Percentiles rank a stretch among this genome's conserved stretches.
These are phyloP conservation scores for Brassica rapa DNA, from an alignment of 345 rosid genomes.

Conservation along the genomic window DNA sequence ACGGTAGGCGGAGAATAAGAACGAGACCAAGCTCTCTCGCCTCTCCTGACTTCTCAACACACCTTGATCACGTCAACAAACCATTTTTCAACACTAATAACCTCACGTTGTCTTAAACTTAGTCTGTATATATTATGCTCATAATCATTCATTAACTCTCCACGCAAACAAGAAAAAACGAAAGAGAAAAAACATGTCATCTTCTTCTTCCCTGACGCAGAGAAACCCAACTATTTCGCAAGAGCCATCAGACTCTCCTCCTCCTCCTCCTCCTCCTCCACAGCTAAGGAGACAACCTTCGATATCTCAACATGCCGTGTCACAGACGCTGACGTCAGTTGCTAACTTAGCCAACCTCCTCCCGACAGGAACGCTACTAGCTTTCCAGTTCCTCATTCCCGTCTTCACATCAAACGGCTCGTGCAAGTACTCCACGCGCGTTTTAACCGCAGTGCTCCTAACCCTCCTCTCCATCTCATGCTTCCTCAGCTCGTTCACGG, in stretches of 20 bases:
- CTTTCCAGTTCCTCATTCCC: conserved; percentile 83
- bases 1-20: conserved; percentile 2
- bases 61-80: conserved; percentile 23
- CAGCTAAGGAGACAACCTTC: conserved; percentile 41
- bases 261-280: conserved; percentile 29
- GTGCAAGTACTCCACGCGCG: conserved; percentile 66
- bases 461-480: conserved; percentile 66
- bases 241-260: conserved; percentile 28
- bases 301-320: conserved; percentile 57
- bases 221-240: conserved; percentile 20
- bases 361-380: conserved; percentile 87
- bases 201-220: conserved; percentile 26
- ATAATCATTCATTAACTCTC: background rate
- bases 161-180: background rate
- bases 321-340: conserved; percentile 73
- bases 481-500: conserved; percentile 77
- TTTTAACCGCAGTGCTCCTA: conserved; percentile 62
- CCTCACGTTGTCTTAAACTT: background rate
- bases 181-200: conserved; percentile 15
- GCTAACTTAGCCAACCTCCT: conserved; percentile 94
- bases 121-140: background rate
- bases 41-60: conserved; percentile 14
- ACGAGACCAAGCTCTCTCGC: background rate
- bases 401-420: conserved; percentile 79
- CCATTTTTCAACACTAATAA: conserved; percentile 16